A percentile compares a stretch with the other conserved stretches of the same genome.
phyloP scores from a whole-genome alignment of 1,284 basidiomycete species.

The Entoloma clypeatum region DNA sequence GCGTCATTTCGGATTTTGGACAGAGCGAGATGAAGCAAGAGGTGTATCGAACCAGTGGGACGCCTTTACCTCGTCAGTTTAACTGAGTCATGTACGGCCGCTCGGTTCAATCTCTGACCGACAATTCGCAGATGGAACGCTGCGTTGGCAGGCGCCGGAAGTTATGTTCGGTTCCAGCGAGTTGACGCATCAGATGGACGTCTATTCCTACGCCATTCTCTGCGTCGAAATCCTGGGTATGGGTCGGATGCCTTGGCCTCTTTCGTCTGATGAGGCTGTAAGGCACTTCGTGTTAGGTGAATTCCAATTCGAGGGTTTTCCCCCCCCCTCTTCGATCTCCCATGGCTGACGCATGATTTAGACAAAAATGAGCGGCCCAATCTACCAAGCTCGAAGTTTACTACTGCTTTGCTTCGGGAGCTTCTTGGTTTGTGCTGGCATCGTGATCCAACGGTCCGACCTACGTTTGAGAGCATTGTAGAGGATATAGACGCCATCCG shows the following conservation, averaged over 20 bases:
- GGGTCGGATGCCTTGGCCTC: constrained; percentile 59
- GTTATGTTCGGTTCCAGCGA: constrained; percentile 47
- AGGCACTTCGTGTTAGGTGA: constrained; percentile 56
- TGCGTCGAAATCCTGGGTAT: constrained; percentile 65
- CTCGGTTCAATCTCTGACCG: too few relatives aligned
- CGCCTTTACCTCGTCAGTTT: constrained; percentile 46
- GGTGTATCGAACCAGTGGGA: constrained; percentile 53
- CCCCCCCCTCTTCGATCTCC: not conserved
- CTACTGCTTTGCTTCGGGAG: constrained; percentile 26
- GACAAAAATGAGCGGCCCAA: constrained; percentile 54
- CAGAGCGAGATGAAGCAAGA: constrained; percentile 73
- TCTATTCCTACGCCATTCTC: constrained; percentile 71
- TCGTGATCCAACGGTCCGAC: too few relatives aligned
- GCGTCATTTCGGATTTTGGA: constrained; percentile 74
- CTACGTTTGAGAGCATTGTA: too few relatives aligned
- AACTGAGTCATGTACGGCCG: constrained; percentile 1
- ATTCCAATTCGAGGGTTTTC: not conserved
- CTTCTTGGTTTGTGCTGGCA: constrained; percentile 30
- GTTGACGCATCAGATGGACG: constrained; percentile 53
- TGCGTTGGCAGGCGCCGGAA: constrained; percentile 75
- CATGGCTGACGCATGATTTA: constrained; percentile 21
- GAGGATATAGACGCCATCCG: too few relatives aligned
- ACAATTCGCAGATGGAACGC: constrained; percentile 47
- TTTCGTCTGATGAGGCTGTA: constrained; percentile 55
- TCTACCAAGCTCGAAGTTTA: constrained; percentile 37